These are phyloP conservation scores for Solanum commersonii DNA, from an alignment of 257 asterid species.

Conservation along the genomic window DNA sequence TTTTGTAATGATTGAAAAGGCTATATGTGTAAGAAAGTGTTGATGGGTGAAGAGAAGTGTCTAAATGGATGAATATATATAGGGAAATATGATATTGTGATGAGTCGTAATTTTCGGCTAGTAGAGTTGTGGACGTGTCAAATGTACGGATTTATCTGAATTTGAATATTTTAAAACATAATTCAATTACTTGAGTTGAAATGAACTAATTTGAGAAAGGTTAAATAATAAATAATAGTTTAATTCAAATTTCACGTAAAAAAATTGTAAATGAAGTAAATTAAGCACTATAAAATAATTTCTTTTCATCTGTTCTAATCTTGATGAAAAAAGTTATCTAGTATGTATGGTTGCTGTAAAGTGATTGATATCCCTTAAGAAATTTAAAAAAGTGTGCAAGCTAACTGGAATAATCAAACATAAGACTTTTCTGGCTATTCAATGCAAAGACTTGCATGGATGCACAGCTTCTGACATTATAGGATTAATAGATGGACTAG, in stretches of 20 bases:
- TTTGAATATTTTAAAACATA: background rate
- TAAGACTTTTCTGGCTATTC: background rate
- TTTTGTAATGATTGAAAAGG: background rate
- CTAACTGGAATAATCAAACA: fast-evolving
- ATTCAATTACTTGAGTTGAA: background rate
- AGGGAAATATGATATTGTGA: background rate
- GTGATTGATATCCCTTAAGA: fast-evolving
- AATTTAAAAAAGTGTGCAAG: fast-evolving
- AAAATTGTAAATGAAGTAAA: fast-evolving
- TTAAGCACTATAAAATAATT: background rate
- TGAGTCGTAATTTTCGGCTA: background rate
- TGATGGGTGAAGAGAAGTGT: background rate
- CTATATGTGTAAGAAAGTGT: background rate
- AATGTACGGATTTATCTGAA: background rate
- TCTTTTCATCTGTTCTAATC: fast-evolving
- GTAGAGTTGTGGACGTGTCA: background rate
- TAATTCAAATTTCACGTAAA: no score
- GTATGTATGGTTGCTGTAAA: fast-evolving
- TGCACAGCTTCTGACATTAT: background rate
- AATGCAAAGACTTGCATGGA: background rate
- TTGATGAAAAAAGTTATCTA: fast-evolving
- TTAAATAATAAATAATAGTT: background rate
- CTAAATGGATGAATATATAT: background rate
- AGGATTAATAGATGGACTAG: background rate
- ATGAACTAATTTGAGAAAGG: background rate